Evolutionary conservation across 2,329 filamentous ascomycete species (phyloP), one percentile per base, ranked within the genome.

Genomic region (Macroventuria anomochaeta): DNA sequence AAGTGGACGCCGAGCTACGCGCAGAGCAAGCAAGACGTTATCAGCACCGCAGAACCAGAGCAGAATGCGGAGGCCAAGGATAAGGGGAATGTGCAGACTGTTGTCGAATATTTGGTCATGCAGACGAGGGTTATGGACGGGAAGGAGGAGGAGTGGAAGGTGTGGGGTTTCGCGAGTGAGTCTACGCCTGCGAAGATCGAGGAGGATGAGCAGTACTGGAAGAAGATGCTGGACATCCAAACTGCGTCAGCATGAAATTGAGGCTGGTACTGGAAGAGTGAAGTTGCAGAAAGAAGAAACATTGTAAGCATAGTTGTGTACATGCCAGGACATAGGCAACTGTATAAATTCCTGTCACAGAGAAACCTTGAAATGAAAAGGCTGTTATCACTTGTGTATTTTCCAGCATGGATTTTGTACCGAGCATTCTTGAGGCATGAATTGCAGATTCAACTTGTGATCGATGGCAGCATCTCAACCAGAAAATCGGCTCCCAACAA

Each of bases 61-160:
- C 18, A 18, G 39, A 25, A 12, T 17, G 25, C 41, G 28, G 39
- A 55, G 29, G 11, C 39, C 33, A 34, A 29, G 42, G 32, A 47
- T 7, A 42, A 25, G n/a, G 41, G 39, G 15, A 41, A 18, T 47
- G 43, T 36, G 47, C 49, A 56, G 41, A 54, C n/a, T 36, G 79
- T 87, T 61, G 70, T 80, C 1, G 88, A 91, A 77, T 85, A 90
- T 65, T 59, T 91, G 4, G 86, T 89, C 32, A 60, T 91, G 38
- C 83, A 85, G 65, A 75, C 74, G 39, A 72, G 67, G 47, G 83
- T 81, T 17, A 83, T 77, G 38, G 56, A 63, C 2, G 79, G 78
- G 28, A 68, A 77, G 66, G 70, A 79, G 50, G 75, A 71, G 23
- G 76, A 80, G 2, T 91, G 88, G 88, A 80, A 78, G 68, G 72